A percentile compares a stretch with the other conserved stretches of the same genome.
phyloP scores from a whole-genome alignment of 331 rosid genomes.

The Telfairia occidentalis region DNA sequence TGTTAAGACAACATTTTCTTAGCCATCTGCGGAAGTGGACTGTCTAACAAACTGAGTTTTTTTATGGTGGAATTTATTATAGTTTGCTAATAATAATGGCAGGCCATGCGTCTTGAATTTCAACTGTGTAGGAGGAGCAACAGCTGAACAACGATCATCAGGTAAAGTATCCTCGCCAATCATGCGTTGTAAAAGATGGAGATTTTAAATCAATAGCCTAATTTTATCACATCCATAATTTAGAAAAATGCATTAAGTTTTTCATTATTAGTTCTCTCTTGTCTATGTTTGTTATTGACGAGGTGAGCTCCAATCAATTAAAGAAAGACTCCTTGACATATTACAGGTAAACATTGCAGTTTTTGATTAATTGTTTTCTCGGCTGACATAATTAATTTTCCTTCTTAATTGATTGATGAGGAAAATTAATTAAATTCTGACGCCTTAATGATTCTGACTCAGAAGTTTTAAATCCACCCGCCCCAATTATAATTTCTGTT shows the following conservation, averaged over 20 bases:
- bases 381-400: not conserved
- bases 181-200: not conserved
- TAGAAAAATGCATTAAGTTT: not conserved
- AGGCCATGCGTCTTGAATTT: not conserved
- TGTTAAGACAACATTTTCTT: conserved; percentile 6
- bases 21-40: not conserved
- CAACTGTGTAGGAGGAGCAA: not conserved
- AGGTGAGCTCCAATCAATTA: not conserved
- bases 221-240: not conserved
- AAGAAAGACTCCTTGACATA: not conserved
- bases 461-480: too few relatives aligned
- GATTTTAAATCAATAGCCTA: conserved; percentile 2
- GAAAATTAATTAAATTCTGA: too few relatives aligned
- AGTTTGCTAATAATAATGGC: not conserved
- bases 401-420: too few relatives aligned
- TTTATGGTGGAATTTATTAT: not conserved
- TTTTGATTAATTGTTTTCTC: not conserved
- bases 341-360: not conserved
- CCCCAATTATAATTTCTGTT: not conserved
- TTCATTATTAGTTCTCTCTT: not conserved
- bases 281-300: not conserved
- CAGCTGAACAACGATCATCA: not conserved
- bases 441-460: too few relatives aligned
- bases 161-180: not conserved
- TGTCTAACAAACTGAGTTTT: not conserved